Percentiles rank a stretch among this genome's conserved stretches.
Evolutionary conservation across 163 green algal species (phyloP).

Genomic region (Chloroidium sp.): DNA sequence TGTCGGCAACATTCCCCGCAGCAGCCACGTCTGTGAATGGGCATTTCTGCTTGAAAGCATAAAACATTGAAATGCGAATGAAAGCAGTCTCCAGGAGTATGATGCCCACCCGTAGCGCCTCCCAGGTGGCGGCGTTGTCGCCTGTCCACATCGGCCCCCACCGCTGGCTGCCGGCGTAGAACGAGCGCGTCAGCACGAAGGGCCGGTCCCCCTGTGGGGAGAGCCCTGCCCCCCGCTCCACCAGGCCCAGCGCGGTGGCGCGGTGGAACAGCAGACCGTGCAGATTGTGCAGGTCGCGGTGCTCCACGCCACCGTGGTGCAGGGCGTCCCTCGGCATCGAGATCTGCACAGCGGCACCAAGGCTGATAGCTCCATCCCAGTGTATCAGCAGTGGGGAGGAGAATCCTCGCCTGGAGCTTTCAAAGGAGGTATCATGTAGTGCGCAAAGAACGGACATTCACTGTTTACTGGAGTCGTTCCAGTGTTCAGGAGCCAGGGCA

Average conservation of each 20-base stretch:
- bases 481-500: no score
- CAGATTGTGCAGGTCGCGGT: constrained; percentile 95
- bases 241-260: constrained; percentile 74
- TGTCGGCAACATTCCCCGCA: constrained; percentile 9
- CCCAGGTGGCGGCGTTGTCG: constrained; percentile 91
- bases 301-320: constrained; percentile 76
- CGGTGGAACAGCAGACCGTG: constrained; percentile 83
- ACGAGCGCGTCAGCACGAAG: constrained; percentile 93
- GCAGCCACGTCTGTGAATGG: neutral
- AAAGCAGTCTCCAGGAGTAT: no score
- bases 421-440: no score
- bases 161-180: constrained; percentile 89
- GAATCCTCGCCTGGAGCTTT: no score
- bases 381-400: no score
- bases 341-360: constrained; percentile 46
- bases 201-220: constrained; percentile 81
- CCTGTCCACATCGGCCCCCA: constrained; percentile 97
- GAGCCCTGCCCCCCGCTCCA: constrained; percentile 33
- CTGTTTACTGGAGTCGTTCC: no score
- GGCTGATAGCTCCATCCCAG: no score
- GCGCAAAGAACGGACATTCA: neutral
- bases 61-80: no score
- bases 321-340: constrained; percentile 94
- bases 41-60: neutral
- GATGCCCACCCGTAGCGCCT: constrained; percentile 61